These are phyloP conservation scores for Galerina marginata DNA, from an alignment of 768 basidiomycete species.

Conservation along the genomic window DNA sequence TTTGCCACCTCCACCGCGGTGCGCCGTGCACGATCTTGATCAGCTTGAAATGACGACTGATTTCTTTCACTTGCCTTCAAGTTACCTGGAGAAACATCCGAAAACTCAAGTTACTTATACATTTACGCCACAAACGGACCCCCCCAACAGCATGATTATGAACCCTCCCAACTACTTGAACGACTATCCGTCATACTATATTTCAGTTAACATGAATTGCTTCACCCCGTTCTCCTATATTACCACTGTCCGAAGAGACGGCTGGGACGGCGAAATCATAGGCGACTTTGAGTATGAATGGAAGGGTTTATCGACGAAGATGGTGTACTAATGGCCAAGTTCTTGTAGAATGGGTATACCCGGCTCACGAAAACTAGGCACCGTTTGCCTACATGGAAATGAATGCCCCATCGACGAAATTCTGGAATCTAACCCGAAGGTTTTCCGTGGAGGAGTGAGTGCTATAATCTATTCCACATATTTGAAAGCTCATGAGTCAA, in stretches of 20 bases:
- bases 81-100: constrained; percentile 19
- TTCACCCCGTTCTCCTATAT: constrained; percentile 55
- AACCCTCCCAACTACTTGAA: constrained; percentile 33
- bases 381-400: constrained; percentile 41
- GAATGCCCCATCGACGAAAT: constrained; percentile 43
- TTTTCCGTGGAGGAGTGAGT: constrained; percentile 38
- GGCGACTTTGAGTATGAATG: constrained; percentile 53
- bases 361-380: constrained; percentile 29
- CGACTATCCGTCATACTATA: constrained; percentile 45
- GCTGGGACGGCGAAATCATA: constrained; percentile 47
- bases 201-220: constrained; percentile 53
- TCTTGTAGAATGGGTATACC: constrained; percentile 36
- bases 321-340: neutral
- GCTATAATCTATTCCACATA: neutral
- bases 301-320: neutral
- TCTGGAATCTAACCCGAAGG: constrained; percentile 35
- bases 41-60: neutral
- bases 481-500: neutral
- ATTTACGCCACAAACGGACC: constrained; percentile 40
- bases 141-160: constrained; percentile 45
- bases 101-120: constrained; percentile 41
- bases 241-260: constrained; percentile 46
- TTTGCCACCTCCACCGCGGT: constrained; percentile 19
- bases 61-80: neutral
- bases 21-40: neutral